These are phyloP conservation scores for Gracilariopsis chorda DNA, from an alignment of 23 red algal species.

Conservation along the genomic window DNA sequence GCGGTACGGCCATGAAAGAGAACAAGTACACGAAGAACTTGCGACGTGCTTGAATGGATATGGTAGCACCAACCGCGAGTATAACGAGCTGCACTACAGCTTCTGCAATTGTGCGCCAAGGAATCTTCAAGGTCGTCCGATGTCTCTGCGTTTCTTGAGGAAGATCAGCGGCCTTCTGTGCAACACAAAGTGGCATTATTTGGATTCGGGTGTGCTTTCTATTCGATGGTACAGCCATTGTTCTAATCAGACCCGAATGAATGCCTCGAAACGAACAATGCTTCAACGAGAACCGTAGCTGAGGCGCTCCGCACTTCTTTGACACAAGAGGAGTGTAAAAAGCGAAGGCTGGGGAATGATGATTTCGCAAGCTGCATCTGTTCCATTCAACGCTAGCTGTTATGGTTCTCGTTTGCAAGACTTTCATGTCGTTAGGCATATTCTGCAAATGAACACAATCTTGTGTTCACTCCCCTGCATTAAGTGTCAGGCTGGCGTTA, in stretches of 20 bases:
- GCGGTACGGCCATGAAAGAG: conserved; percentile 22
- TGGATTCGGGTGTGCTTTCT: neutral
- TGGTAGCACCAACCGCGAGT: neutral
- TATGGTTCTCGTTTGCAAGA: neutral
- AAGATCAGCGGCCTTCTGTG: conserved; percentile 6
- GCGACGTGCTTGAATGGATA: conserved; percentile 8
- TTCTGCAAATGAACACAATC: neutral
- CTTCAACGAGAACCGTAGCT: neutral
- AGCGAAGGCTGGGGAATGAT: neutral
- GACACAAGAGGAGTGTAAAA: neutral
- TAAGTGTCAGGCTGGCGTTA: too few relatives aligned
- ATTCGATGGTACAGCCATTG: neutral
- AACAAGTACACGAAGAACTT: conserved; percentile 16
- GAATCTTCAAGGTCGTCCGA: neutral
- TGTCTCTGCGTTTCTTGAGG: neutral
- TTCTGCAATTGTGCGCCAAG: conserved; percentile 7
- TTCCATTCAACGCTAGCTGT: neutral
- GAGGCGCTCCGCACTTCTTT: neutral
- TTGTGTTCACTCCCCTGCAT: too few relatives aligned
- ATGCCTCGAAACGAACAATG: neutral
- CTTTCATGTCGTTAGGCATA: neutral
- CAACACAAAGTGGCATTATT: neutral
- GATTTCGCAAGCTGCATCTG: neutral
- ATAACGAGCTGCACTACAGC: conserved; percentile 23
- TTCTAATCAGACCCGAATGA: neutral